Evolutionary conservation across 2,329 filamentous ascomycete species (phyloP).

Genomic region (Zalaria sp.): DNA sequence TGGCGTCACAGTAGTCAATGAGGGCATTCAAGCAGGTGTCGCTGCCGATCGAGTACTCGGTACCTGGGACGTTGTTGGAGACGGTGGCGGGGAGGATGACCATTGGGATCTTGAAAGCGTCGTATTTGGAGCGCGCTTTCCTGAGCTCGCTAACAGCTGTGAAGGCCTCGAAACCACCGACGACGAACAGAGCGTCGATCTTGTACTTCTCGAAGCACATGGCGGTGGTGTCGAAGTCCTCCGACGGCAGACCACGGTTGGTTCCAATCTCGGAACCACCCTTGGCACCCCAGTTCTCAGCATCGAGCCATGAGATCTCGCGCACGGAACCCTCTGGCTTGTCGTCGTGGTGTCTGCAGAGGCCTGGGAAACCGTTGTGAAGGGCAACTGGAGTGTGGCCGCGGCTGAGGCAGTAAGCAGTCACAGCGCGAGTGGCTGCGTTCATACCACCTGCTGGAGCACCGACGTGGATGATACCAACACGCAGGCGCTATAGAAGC

Average conservation of each 20-base stretch:
- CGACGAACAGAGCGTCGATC: slow-evolving; percentile 71
- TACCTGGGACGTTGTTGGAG: slow-evolving; percentile 95
- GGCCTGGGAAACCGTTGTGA: slow-evolving; percentile 91
- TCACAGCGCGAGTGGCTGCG: slow-evolving; percentile 81
- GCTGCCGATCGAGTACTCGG: slow-evolving; percentile 90
- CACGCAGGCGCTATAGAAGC: slow-evolving; percentile 57
- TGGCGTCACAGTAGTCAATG: slow-evolving; percentile 90
- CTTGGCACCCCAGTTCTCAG: slow-evolving; percentile 89
- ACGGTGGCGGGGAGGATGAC: slow-evolving; percentile 88
- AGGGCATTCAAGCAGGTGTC: slow-evolving; percentile 95
- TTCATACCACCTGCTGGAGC: slow-evolving; percentile 98
- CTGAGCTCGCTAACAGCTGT: slow-evolving; percentile 80
- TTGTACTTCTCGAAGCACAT: slow-evolving; percentile 72
- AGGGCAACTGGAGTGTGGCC: slow-evolving; percentile 91
- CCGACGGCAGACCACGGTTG: slow-evolving; percentile 80
- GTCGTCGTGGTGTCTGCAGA: slow-evolving; percentile 81
- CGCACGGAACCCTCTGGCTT: slow-evolving; percentile 70
- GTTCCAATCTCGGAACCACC: slow-evolving; percentile 93
- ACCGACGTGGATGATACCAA: slow-evolving; percentile 93
- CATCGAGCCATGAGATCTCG: slow-evolving; percentile 81
- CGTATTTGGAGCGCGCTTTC: slow-evolving; percentile 62
- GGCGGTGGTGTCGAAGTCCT: slow-evolving; percentile 74
- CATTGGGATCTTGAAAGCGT: slow-evolving; percentile 85
- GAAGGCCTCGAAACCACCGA: slow-evolving; percentile 95
- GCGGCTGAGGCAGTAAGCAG: slow-evolving; percentile 79